Conservation (phyloP, 768 basidiomycete species). For the Boletus sensibilis region DNA sequence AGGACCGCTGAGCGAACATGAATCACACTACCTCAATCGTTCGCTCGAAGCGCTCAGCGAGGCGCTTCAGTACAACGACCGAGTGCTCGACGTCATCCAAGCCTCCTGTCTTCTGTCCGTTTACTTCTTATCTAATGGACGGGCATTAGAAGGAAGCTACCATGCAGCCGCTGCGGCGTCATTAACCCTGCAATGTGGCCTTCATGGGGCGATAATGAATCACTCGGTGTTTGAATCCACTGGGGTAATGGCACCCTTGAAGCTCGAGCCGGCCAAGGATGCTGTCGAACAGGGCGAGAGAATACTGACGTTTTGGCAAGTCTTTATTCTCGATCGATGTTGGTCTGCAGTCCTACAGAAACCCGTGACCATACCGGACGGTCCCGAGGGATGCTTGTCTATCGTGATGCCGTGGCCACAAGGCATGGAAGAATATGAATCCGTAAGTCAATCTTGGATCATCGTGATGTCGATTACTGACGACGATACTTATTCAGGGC, state of each 20-base stretch:
- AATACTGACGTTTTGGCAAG: slow-evolving; percentile 80
- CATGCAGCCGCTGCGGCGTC: slow-evolving; percentile 74
- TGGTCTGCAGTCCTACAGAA: slow-evolving; percentile 76
- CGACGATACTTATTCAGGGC: slow-evolving; percentile 44
- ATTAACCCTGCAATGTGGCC: slow-evolving; percentile 69
- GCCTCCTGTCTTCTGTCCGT: slow-evolving; percentile 72
- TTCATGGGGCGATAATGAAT: slow-evolving; percentile 47
- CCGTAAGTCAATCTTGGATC: slow-evolving; percentile 42
- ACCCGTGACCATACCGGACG: slow-evolving; percentile 65
- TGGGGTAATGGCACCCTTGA: slow-evolving; percentile 37
- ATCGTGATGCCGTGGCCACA: slow-evolving; percentile 80
- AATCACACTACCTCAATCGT: slow-evolving; percentile 66
- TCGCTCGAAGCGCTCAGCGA: slow-evolving; percentile 63
- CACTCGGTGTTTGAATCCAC: slow-evolving; percentile 36
- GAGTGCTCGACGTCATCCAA: slow-evolving; percentile 68
- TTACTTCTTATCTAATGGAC: slow-evolving; percentile 76
- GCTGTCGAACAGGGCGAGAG: slow-evolving; percentile 66
- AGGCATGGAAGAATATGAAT: slow-evolving; percentile 67
- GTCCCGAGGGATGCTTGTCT: slow-evolving; percentile 51
- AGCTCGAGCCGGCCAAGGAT: slow-evolving; percentile 58
- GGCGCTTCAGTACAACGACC: slow-evolving; percentile 55
- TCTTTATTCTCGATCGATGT: slow-evolving; percentile 75
- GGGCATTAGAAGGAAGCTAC: slow-evolving; percentile 75
- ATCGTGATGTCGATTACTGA: slow-evolving; percentile 14
- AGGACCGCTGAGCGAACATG: slow-evolving; percentile 66